Base-by-base conservation (phyloP, 768 basidiomycete genomes). In the Arthromyces matolae region DNA sequence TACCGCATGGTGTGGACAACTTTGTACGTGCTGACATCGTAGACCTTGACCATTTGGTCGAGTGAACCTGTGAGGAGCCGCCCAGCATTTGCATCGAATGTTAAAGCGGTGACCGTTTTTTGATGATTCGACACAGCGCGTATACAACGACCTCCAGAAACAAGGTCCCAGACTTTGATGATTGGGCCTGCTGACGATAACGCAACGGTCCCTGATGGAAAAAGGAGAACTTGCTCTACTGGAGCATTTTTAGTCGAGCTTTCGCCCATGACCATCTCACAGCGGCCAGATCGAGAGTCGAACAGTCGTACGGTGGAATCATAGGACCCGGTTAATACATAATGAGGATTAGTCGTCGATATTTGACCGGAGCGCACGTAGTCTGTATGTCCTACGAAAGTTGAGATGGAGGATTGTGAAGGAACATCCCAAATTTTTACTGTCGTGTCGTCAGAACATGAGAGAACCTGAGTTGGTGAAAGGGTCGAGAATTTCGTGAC, bases 1-100 rank as follows among this genome's bases (percentile, higher is more conserved):
- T 98, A 98, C 36, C 96, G 85, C 92, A 99, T 98, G 4, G 96
- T 97, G 60, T 99, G 96, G 12, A 96, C 84, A 28, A 99, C 96
- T 60, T 89, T 89, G 75, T 95, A 97, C 13, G 82, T 82, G 62
- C 87, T 81, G 29, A 94, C 83, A 66, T 98, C 95, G 70, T 98
- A 99, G 27, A 97, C 94, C 69, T 99, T 99, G 49, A 98, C 91
- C 88, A 99, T 89, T 56, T 95, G 93, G 64, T 99, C 96, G 52
- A 99, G 72, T 34, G 89, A 83, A 24, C 93, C 96, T 0, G 91
- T 92, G 37, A 99, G 72, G 2, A 98, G 76, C 29, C 93, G 79
- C 55, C 81, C 80, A 22, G 87, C 83, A 41, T 73, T 77, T 24
- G 86, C 61, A 61, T 92, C 85, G 65, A 94, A 92, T 1, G 91